Evolutionary conservation across 148 eudicot species (phyloP), one percentile per base, ranked within the genome.

Genomic region (Rhododendron simsii): DNA sequence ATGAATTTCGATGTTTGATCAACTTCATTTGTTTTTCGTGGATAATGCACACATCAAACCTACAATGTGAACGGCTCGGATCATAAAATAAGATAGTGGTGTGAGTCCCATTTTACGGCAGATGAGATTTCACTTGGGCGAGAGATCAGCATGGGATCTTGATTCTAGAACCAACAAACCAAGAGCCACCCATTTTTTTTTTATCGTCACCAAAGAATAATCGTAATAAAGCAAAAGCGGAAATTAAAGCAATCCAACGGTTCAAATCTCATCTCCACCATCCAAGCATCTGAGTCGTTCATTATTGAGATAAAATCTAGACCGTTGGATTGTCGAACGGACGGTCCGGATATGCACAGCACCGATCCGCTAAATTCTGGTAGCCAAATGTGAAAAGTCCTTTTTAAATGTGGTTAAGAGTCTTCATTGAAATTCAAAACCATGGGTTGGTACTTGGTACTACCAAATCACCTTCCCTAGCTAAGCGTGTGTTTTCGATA

Each of bases 371-470:
- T 44, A 20, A 44, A 69, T 78, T 85, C 79, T 65, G 81, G 87
- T 71, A 67, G 87, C 67, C 87, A 67, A 86, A 30, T 50, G 80
- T 47, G 80, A 63, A 67, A 16, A 50, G 20, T 4, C 16, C 13
- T 55, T 55, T 15, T 15, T 55, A 55, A 55, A 47, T 47, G 50
- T 47, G 1, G 50, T 9, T 86, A 87, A 87, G n/a, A 23, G 71
- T 79, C 86, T 57, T 44, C 71, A 39, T 84, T 80, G 84, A 84
- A 61, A 6, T 61, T 61, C 26, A 61, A 23, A 61, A 61, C 4
- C 26, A 23, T 20, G 67, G 26, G 67, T 21, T 3, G 57, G 12
- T 2, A n/a, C 59, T 71, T 21, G 74, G 44, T 82, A 61, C 16
- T 55, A 20, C 50, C 50, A 5, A 55, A 37, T 59, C 63, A 74